These are phyloP conservation scores for Cladosporium colombiae DNA, from an alignment of 2,329 filamentous ascomycete genomes.

Conservation along the genomic window DNA sequence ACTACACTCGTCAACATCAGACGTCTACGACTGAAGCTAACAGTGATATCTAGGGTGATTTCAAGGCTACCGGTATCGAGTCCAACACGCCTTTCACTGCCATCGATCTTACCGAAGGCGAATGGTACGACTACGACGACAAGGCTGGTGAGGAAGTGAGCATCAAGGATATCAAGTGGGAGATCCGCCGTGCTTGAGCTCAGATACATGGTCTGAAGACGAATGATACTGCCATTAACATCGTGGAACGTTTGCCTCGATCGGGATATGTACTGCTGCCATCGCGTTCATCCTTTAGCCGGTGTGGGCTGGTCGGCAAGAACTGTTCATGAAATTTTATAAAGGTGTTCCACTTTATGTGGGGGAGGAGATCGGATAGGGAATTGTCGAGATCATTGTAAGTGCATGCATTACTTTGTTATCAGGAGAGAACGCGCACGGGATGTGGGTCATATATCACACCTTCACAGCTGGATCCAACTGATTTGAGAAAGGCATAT, in stretches of 20 bases:
- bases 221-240: neutral
- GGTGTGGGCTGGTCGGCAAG: neutral
- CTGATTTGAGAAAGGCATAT: neutral
- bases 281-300: neutral
- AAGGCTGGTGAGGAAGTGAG: conserved; percentile 89
- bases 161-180: conserved; percentile 86
- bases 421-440: neutral
- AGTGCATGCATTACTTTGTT: neutral
- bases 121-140: conserved; percentile 98
- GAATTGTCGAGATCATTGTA: no score
- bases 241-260: neutral
- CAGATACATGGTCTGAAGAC: neutral
- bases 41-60: conserved; percentile 68
- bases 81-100: conserved; percentile 77
- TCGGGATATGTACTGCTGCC: neutral
- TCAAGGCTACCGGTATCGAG: conserved; percentile 79
- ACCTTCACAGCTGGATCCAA: neutral
- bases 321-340: neutral
- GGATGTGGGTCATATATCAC: neutral
- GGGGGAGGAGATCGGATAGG: no score
- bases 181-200: conserved; percentile 69
- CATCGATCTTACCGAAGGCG: conserved; percentile 83
- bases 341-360: neutral
- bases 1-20: neutral
- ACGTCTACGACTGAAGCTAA: neutral